These are phyloP conservation scores for Hanseniaspora guilliermondii DNA, from an alignment of 805 yeast genomes.

Conservation along the genomic window DNA sequence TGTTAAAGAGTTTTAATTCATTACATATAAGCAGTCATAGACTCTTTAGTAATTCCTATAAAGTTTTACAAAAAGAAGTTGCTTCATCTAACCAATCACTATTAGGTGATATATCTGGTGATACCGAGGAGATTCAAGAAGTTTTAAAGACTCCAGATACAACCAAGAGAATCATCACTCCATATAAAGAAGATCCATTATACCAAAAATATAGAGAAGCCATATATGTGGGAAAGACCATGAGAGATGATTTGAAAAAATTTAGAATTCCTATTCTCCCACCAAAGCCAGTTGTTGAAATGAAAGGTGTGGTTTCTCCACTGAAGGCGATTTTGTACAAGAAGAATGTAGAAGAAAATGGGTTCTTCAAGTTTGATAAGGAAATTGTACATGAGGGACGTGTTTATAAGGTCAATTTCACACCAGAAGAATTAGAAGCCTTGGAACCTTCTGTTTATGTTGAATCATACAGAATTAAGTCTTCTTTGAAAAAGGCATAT, in stretches of 20 bases:
- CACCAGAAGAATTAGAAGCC: slow-evolving; percentile 54
- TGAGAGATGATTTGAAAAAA: slow-evolving; percentile 8
- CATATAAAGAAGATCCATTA: slow-evolving; percentile 4
- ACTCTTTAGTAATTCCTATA: not conserved
- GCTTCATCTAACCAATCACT: not conserved
- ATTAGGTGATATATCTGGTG: slow-evolving; percentile 8
- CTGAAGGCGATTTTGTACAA: slow-evolving; percentile 55
- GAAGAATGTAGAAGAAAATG: slow-evolving; percentile 46
- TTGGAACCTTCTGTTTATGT: slow-evolving; percentile 82
- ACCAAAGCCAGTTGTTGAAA: slow-evolving; percentile 38
- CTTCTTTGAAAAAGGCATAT: slow-evolving; percentile 82
- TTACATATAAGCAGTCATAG: not conserved
- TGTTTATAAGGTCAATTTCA: slow-evolving; percentile 43
- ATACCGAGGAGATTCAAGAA: not conserved
- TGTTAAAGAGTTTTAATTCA: not conserved
- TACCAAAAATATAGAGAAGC: slow-evolving; percentile 4
- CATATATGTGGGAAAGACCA: slow-evolving; percentile 4
- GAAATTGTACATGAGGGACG: slow-evolving; percentile 16
- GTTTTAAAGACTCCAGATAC: not conserved
- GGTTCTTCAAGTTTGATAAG: slow-evolving; percentile 49
- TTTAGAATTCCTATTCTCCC: slow-evolving; percentile 12
- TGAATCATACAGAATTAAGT: slow-evolving; percentile 67
- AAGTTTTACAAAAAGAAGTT: not conserved
- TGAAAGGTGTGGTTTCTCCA: slow-evolving; percentile 43
- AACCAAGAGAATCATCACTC: not conserved